These are phyloP conservation scores for Cronartium quercuum DNA, from an alignment of 1,284 basidiomycete genomes.

Conservation along the genomic window DNA sequence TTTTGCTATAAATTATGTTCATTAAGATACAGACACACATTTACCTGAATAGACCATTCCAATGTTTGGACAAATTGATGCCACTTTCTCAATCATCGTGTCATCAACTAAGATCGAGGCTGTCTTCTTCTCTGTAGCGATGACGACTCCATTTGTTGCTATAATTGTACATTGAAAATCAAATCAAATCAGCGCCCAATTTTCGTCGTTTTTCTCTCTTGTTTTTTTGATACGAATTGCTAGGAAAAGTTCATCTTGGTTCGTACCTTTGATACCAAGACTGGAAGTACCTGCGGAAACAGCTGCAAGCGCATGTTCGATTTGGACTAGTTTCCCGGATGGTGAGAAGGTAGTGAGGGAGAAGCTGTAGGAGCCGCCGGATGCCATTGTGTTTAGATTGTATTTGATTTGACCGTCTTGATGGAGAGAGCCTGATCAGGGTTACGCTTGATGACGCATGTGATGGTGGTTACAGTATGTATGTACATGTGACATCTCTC, in stretches of 20 bases:
- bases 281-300: slow-evolving; percentile 95
- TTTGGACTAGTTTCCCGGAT: slow-evolving; percentile 88
- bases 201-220: no score
- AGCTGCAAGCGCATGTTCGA: slow-evolving; percentile 96
- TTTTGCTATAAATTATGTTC: neutral
- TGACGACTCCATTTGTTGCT: slow-evolving; percentile 98
- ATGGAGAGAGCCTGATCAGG: neutral
- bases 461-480: no score
- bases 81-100: slow-evolving; percentile 93
- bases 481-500: no score
- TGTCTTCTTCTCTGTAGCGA: slow-evolving; percentile 98
- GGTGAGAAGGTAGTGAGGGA: slow-evolving; percentile 98
- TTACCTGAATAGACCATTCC: slow-evolving; percentile 83
- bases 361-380: slow-evolving; percentile 60
- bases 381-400: slow-evolving; percentile 23
- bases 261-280: slow-evolving; percentile 90
- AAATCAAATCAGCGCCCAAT: slow-evolving; percentile 1
- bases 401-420: no score
- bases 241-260: neutral
- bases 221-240: neutral
- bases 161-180: slow-evolving; percentile 14
- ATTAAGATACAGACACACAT: neutral
- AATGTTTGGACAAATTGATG: slow-evolving; percentile 94
- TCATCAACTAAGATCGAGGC: slow-evolving; percentile 96
- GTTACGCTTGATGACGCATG: neutral